A percentile compares a stretch with the other conserved stretches of the same genome.
Evolutionary conservation across 2,329 filamentous ascomycete species (phyloP).

Genomic region (Penicillium sp.): DNA sequence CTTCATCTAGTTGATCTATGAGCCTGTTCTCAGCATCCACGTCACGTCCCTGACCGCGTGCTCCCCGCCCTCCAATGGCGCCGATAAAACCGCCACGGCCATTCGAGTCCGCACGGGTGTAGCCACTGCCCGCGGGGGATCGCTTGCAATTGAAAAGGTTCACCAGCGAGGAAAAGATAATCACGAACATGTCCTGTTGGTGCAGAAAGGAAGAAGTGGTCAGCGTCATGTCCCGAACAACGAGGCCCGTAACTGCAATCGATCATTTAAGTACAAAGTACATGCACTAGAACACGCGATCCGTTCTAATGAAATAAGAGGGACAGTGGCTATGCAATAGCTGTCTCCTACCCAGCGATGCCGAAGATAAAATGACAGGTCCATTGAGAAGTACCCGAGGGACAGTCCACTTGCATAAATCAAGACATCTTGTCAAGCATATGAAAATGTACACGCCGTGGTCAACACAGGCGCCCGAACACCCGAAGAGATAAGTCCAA

Average conservation of each 20-base stretch:
- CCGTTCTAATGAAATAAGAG: constrained; percentile 2
- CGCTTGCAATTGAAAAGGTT: constrained; percentile 32
- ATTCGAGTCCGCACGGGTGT: constrained; percentile 27
- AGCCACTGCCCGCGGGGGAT: constrained; percentile 25
- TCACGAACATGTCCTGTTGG: constrained; percentile 41
- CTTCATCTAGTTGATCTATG: constrained; percentile 92
- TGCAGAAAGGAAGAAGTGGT: constrained; percentile 8
- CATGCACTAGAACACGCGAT: not conserved
- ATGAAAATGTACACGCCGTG: constrained; percentile 9
- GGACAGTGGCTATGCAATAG: constrained; percentile 4
- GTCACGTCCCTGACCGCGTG: constrained; percentile 21
- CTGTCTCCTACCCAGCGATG: not conserved
- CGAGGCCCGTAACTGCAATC: not conserved
- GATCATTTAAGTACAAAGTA: constrained; percentile 1
- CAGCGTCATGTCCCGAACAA: constrained; percentile 9
- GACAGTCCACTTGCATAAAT: constrained; percentile 1
- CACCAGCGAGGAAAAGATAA: constrained; percentile 39
- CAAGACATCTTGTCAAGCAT: constrained; percentile 3
- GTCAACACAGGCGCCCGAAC: constrained; percentile 3
- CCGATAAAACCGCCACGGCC: constrained; percentile 27
- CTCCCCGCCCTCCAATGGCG: constrained; percentile 29
- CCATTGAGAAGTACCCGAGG: not conserved
- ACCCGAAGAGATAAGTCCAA: not conserved
- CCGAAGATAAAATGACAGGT: not conserved
- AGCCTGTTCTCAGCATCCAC: constrained; percentile 82